These are phyloP conservation scores for Xylariales sp. DNA, from an alignment of 2,329 filamentous ascomycete genomes.

Conservation along the genomic window DNA sequence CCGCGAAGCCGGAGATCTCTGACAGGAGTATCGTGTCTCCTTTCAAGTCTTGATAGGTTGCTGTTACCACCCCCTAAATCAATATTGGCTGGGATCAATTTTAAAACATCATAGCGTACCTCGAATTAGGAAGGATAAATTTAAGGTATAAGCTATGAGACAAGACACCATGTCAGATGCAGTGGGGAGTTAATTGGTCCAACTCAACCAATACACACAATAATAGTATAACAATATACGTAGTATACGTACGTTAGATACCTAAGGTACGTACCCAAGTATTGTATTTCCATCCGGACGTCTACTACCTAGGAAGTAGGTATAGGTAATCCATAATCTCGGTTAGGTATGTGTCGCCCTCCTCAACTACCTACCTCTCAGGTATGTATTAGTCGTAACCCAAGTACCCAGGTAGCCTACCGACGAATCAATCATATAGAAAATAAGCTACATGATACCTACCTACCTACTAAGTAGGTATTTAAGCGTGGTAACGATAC, in stretches of 20 bases:
- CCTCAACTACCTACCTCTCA: too few species aligned
- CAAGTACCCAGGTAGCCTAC: neutral
- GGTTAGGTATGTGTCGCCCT: constrained; percentile 20
- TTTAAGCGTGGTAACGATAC: constrained; percentile 30
- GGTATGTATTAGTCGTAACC: neutral
- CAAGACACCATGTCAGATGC: neutral
- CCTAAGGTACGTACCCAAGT: neutral
- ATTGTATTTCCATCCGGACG: neutral
- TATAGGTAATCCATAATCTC: constrained; percentile 15
- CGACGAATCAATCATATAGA: constrained; percentile 13
- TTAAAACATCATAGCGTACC: constrained; percentile 6
- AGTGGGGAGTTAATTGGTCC: constrained; percentile 7
- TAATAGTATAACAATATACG: too few species aligned
- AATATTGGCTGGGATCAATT: neutral
- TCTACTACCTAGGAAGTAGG: neutral
- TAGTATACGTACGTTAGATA: too few species aligned
- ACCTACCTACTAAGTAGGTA: constrained; percentile 4
- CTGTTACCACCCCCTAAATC: neutral
- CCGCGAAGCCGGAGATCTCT: neutral
- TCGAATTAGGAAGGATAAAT: neutral
- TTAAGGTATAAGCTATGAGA: constrained; percentile 1
- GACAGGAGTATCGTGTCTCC: neutral
- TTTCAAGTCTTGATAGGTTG: neutral
- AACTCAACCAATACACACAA: neutral
- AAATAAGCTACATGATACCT: neutral